Conservation (phyloP, 345 rosid species). For the Lepidium africanum region DNA sequence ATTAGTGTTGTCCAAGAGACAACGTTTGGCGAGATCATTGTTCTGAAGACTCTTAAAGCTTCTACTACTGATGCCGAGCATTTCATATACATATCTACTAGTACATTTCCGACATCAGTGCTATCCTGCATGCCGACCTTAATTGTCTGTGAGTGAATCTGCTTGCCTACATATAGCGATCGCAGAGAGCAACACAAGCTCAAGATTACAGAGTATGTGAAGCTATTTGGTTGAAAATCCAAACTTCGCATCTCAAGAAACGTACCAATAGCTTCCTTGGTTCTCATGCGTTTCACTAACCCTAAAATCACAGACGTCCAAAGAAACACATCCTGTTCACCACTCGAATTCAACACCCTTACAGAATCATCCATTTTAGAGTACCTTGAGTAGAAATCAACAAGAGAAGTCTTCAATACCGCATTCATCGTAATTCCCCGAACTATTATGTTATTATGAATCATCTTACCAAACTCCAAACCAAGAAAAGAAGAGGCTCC, state of each 20-base stretch:
- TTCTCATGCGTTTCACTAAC: constrained; percentile 33
- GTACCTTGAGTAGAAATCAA: constrained; percentile 49
- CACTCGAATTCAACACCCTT: constrained; percentile 35
- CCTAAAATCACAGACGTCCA: constrained; percentile 62
- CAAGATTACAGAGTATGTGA: constrained; percentile 38
- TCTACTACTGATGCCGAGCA: constrained; percentile 36
- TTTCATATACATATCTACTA: constrained; percentile 63
- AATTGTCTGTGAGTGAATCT: constrained; percentile 50
- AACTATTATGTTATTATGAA: constrained; percentile 45
- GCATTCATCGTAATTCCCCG: constrained; percentile 44
- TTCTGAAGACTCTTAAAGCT: constrained; percentile 39
- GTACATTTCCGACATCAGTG: constrained; percentile 53
- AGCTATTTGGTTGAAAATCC: constrained; percentile 39
- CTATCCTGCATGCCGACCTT: constrained; percentile 38
- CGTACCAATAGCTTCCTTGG: constrained; percentile 37
- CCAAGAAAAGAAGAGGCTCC: constrained; percentile 38
- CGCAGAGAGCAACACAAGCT: constrained; percentile 31
- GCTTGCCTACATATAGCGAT: constrained; percentile 44
- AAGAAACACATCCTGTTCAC: constrained; percentile 38
- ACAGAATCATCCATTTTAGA: constrained; percentile 41
- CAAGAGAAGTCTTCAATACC: constrained; percentile 58
- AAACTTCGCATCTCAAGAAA: constrained; percentile 44
- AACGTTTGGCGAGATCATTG: constrained; percentile 41
- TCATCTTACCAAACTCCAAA: constrained; percentile 37
- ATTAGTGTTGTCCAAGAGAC: constrained; percentile 72